Conservation (phyloP, 2,329 filamentous ascomycete genomes). For the Exophiala viscosa region DNA sequence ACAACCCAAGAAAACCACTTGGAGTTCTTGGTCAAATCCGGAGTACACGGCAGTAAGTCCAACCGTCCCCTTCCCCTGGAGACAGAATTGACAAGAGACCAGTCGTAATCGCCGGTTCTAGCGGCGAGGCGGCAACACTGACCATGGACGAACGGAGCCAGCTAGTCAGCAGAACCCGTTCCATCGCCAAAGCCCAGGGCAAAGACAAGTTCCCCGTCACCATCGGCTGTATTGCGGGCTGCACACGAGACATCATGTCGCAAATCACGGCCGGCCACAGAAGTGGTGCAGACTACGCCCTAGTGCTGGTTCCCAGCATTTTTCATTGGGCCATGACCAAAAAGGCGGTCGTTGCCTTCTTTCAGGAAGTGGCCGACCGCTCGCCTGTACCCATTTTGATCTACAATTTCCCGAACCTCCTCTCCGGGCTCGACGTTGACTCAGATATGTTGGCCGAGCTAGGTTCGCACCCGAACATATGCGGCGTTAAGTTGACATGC, state of each 20-base stretch:
- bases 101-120: conserved; percentile 44
- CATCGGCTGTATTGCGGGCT: conserved; percentile 70
- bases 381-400: conserved; percentile 62
- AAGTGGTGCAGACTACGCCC: conserved; percentile 68
- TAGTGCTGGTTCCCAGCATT: conserved; percentile 72
- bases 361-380: conserved; percentile 59
- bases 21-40: conserved; percentile 52
- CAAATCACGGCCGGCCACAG: conserved; percentile 64
- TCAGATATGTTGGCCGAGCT: too few species aligned
- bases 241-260: conserved; percentile 66
- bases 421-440: too few species aligned
- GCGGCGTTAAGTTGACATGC: too few species aligned
- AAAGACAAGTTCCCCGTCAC: conserved; percentile 63
- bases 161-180: conserved; percentile 38
- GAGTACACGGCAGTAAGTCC: conserved; percentile 48
- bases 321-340: conserved; percentile 64
- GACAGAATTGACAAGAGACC: background rate
- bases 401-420: too few species aligned
- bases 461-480: too few species aligned
- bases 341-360: conserved; percentile 59
- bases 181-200: conserved; percentile 41
- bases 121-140: conserved; percentile 42
- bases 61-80: too few species aligned
- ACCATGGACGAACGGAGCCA: conserved; percentile 39
- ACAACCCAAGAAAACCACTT: conserved; percentile 51